Conservation (phyloP, 1,284 basidiomycete genomes). For the Sanguinoderma infundibulare region DNA sequence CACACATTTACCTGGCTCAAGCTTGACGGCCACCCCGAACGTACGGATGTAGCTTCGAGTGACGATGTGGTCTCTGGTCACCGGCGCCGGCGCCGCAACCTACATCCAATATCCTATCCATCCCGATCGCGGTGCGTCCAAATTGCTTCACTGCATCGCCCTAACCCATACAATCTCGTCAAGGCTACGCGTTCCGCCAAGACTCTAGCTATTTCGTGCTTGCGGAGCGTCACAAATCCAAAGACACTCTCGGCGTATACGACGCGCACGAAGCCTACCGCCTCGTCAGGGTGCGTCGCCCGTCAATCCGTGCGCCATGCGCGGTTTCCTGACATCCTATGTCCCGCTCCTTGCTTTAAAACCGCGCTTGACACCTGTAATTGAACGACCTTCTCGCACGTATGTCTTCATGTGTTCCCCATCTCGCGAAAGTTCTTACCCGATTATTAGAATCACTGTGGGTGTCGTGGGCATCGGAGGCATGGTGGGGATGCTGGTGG, state of each 20-base stretch:
- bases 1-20: not conserved
- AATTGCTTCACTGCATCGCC: not conserved
- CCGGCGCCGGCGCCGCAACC: conserved; percentile 66
- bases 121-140: conserved; percentile 67
- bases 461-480: not conserved
- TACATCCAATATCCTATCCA: conserved; percentile 83
- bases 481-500: not conserved
- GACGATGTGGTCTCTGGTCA: conserved; percentile 78
- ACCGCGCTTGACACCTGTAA: no score
- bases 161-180: not conserved
- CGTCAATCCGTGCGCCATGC: conserved; percentile 5
- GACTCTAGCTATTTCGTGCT: conserved; percentile 83
- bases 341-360: no score
- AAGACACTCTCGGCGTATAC: conserved; percentile 84
- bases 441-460: conserved; percentile 17
- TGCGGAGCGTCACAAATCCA: conserved; percentile 85
- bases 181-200: conserved; percentile 79
- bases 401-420: conserved; percentile 34
- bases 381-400: conserved; percentile 82
- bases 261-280: conserved; percentile 72
- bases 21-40: not conserved
- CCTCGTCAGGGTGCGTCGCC: conserved; percentile 68
- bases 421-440: not conserved
- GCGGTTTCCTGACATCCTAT: conserved; percentile 2
- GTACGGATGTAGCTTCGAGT: conserved; percentile 64